phyloP scores from a whole-genome alignment of 805 yeast species.

The Saturnispora dispora region DNA sequence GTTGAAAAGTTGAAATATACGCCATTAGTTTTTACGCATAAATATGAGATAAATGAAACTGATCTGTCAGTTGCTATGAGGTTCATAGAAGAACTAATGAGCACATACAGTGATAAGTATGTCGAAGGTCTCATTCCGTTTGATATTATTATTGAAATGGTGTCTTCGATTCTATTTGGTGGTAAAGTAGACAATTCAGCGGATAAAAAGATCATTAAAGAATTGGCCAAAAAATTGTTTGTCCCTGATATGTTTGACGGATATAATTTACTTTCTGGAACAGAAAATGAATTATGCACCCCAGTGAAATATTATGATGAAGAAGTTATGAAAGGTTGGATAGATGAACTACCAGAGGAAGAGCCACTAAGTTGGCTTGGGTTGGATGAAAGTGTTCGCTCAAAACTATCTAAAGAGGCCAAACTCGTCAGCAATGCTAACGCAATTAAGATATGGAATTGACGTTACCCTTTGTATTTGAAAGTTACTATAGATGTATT shows the following conservation, averaged over 20 bases:
- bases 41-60: conserved; percentile 64
- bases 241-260: conserved; percentile 27
- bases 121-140: neutral
- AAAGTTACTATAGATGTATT: neutral
- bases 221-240: conserved; percentile 34
- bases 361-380: conserved; percentile 30
- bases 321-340: conserved; percentile 35
- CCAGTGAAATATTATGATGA: conserved; percentile 38
- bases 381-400: conserved; percentile 8
- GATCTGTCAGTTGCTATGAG: conserved; percentile 48
- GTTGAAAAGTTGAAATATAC: conserved; percentile 49
- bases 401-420: conserved; percentile 9
- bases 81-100: conserved; percentile 38
- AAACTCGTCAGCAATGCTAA: conserved; percentile 1
- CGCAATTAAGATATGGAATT: neutral
- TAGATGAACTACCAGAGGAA: conserved; percentile 41
- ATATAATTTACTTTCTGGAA: neutral
- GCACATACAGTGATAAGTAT: neutral
- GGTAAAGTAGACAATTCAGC: conserved; percentile 42
- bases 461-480: neutral
- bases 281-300: conserved; percentile 10
- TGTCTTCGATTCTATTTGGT: conserved; percentile 44
- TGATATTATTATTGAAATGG: neutral
- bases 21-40: conserved; percentile 53
- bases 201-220: conserved; percentile 33